A percentile compares a stretch with the other conserved stretches of the same genome.
Conservation (phyloP, 164 flowering plant genomes). For the Vitis amurensis region DNA sequence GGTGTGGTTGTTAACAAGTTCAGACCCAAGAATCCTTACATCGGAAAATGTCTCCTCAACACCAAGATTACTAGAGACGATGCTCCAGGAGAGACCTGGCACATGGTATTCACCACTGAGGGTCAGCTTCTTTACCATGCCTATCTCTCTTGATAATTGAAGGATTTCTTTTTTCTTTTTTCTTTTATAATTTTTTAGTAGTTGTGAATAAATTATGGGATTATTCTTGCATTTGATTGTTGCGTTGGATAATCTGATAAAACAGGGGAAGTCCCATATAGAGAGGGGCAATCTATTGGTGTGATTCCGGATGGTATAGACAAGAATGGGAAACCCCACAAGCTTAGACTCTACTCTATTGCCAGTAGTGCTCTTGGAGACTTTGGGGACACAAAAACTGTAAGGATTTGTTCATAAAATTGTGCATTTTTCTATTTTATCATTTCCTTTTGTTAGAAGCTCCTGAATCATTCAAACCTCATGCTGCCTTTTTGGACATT, state of each 20-base stretch:
- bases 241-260: not conserved
- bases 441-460: no score
- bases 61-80: slow-evolving; percentile 78
- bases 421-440: not conserved
- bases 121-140: slow-evolving; percentile 27
- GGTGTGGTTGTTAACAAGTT: slow-evolving; percentile 65
- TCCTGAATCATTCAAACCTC: no score
- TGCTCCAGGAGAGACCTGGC: slow-evolving; percentile 87
- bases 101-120: slow-evolving; percentile 79
- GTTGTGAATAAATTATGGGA: no score
- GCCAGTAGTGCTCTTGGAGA: slow-evolving; percentile 99
- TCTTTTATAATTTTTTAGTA: no score
- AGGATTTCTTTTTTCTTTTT: no score
- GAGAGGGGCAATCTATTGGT: slow-evolving; percentile 97
- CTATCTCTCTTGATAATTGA: not conserved
- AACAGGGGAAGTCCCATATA: slow-evolving; percentile 86
- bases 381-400: slow-evolving; percentile 97
- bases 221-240: no score
- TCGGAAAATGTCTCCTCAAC: slow-evolving; percentile 69
- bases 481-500: no score
- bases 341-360: slow-evolving; percentile 90
- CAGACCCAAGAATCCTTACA: slow-evolving; percentile 64
- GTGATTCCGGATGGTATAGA: slow-evolving; percentile 87
- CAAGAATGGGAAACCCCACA: slow-evolving; percentile 97
- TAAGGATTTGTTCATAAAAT: slow-evolving; percentile 25